These are phyloP conservation scores for Claviceps africana DNA, from an alignment of 2,329 filamentous ascomycete genomes.

Conservation along the genomic window DNA sequence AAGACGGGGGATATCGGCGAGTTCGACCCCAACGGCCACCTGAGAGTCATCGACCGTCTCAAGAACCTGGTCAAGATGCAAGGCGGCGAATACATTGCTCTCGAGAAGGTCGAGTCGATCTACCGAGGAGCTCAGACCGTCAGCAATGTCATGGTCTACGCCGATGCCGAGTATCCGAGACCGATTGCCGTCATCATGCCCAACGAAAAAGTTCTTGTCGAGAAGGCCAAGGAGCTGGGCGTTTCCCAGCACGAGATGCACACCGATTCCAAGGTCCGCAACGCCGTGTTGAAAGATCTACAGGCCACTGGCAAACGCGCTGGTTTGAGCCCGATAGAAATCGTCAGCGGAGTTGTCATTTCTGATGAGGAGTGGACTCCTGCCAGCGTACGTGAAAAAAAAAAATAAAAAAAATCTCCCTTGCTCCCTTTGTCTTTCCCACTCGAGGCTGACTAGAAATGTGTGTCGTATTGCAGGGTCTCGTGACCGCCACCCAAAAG, in stretches of 20 bases:
- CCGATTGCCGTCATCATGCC: conserved; percentile 70
- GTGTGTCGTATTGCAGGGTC: conserved; percentile 27
- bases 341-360: conserved; percentile 61
- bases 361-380: conserved; percentile 83
- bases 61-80: conserved; percentile 97
- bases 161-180: conserved; percentile 57
- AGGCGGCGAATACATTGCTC: conserved; percentile 89
- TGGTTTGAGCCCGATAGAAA: conserved; percentile 57
- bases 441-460: not conserved
- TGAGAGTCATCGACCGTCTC: conserved; percentile 86
- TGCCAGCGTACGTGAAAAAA: conserved; percentile 50
- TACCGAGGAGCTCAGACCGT: conserved; percentile 73
- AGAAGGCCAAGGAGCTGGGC: conserved; percentile 44
- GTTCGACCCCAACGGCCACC: conserved; percentile 64
- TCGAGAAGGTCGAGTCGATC: conserved; percentile 88
- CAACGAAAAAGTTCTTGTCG: conserved; percentile 48
- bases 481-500: conserved; percentile 49
- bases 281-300: conserved; percentile 51
- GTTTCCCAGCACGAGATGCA: conserved; percentile 57
- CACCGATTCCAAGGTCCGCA: conserved; percentile 49
- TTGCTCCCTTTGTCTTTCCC: not conserved
- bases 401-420: too few relatives aligned
- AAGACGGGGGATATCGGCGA: conserved; percentile 93
- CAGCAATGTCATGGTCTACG: conserved; percentile 77
- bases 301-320: conserved; percentile 49